A percentile compares a stretch with the other conserved stretches of the same genome.
Evolutionary conservation across 768 basidiomycete genomes (phyloP).

Genomic region (Kwoniella dejecticola): DNA sequence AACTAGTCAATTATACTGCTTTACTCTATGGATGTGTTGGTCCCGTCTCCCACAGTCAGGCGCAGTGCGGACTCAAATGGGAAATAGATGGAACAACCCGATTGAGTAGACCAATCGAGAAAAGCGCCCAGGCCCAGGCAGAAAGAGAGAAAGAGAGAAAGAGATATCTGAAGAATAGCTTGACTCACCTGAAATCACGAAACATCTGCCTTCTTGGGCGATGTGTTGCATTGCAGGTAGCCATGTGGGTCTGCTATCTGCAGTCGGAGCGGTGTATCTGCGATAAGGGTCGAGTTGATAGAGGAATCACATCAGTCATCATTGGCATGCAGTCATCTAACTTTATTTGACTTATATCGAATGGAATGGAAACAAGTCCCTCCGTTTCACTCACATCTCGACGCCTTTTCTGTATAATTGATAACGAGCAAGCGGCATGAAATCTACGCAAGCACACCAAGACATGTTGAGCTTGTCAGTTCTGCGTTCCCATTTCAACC

Average conservation of each 20-base stretch:
- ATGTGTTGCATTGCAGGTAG: conserved; percentile 39
- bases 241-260: conserved; percentile 33
- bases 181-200: conserved; percentile 32
- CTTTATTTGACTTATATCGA: not conserved
- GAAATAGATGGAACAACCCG: no score
- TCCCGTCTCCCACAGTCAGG: not conserved
- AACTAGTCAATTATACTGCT: no score
- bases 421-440: conserved; percentile 39
- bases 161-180: no score
- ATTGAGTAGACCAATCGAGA: no score
- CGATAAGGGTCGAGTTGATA: not conserved
- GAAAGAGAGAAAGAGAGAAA: no score
- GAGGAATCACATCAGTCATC: no score
- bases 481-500: not conserved
- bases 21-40: not conserved
- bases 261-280: conserved; percentile 40
- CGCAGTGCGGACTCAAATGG: not conserved
- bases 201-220: conserved; percentile 39
- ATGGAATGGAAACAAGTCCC: not conserved
- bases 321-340: no score
- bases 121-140: no score
- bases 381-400: conserved; percentile 27
- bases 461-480: no score
- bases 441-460: conserved; percentile 23
- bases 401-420: conserved; percentile 40